Evolutionary conservation across 208 protist genomes (phyloP), one percentile per base, ranked within the genome.

Genomic region (Acanthamoeba comandoni): DNA sequence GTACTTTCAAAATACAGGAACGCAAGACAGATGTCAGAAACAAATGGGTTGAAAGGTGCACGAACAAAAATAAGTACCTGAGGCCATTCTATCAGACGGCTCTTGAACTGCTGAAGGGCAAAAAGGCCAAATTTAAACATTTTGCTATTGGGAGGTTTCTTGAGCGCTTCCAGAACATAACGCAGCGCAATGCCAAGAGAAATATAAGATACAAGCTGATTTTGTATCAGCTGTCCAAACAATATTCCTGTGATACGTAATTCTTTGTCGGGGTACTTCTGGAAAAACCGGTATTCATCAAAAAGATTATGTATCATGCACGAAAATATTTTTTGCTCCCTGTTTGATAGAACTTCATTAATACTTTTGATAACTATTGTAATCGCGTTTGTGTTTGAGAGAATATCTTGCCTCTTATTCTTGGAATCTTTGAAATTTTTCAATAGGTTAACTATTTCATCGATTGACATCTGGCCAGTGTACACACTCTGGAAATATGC

Each of bases 41-140:
- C 4, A 11, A 48, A 26, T 4, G 19, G 9, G 26, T 13, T 55
- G n/a, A 35, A 75, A 2, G 9, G 1, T 5, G 67, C 67, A 8
- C 67, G 35, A 43, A 43, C 35, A 43, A 43, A 43, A 65, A 39
- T 75, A 39, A n/a, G 26, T 84, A 91, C 87, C 87, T 98, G 96
- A 48, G 98, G 98, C 98, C 98, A 99, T 91, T 99, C 97, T n/a
- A 94, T 94, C 26, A 99, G 91, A 60, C 97, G 94, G 39, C 93
- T 85, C 91, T 98, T 98, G 85, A 99, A 98, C 86, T 98, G 95
- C 84, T 98, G 95, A 2, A 99, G 93, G 4, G 98, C 97, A 53
- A 97, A 96, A 26, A 99, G 93, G 77, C 98, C 98, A 93, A 99
- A 99, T 89, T 98, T 97, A 93, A 97, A 97, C 94, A 98, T 95